These are phyloP conservation scores for Paxillus ammoniavirescens DNA, from an alignment of 768 basidiomycete genomes.

Conservation along the genomic window DNA sequence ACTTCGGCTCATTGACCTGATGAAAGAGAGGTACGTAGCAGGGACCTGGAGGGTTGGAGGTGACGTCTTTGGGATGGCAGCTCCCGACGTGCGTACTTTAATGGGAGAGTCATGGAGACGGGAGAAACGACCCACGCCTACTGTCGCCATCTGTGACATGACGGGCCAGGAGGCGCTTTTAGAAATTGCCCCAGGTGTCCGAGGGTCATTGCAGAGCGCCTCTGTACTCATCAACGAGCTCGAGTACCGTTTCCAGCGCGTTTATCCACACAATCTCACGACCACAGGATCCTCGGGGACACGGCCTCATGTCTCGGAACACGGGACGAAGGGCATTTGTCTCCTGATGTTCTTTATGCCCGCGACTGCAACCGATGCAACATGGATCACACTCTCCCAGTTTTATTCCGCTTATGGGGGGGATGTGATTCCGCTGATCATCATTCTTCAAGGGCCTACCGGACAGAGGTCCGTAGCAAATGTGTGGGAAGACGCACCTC, in stretches of 20 bases:
- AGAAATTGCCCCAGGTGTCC: slow-evolving; percentile 6
- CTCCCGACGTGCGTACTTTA: slow-evolving; percentile 16
- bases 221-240: background rate
- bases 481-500: slow-evolving; percentile 9
- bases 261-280: slow-evolving; percentile 11
- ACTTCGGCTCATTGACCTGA: slow-evolving; percentile 3
- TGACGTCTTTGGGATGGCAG: slow-evolving; percentile 8
- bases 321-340: slow-evolving; percentile 1
- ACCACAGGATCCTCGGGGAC: background rate
- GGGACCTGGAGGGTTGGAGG: slow-evolving; percentile 14
- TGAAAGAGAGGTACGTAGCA: slow-evolving; percentile 8
- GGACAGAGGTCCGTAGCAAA: slow-evolving; percentile 8
- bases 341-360: slow-evolving; percentile 18
- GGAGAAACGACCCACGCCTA: slow-evolving; percentile 16
- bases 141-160: slow-evolving; percentile 17
- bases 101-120: slow-evolving; percentile 10
- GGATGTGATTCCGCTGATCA: slow-evolving; percentile 14
- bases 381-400: slow-evolving; percentile 12
- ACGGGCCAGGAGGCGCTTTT: slow-evolving; percentile 6
- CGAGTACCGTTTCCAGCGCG: slow-evolving; percentile 14
- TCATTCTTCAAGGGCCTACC: slow-evolving; percentile 13
- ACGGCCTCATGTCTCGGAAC: slow-evolving; percentile 1
- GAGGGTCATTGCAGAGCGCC: slow-evolving; percentile 2
- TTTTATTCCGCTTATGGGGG: slow-evolving; percentile 15
- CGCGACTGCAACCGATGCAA: slow-evolving; percentile 2